Evolutionary conservation across 768 basidiomycete genomes (phyloP).

Genomic region (Russula lepida): DNA sequence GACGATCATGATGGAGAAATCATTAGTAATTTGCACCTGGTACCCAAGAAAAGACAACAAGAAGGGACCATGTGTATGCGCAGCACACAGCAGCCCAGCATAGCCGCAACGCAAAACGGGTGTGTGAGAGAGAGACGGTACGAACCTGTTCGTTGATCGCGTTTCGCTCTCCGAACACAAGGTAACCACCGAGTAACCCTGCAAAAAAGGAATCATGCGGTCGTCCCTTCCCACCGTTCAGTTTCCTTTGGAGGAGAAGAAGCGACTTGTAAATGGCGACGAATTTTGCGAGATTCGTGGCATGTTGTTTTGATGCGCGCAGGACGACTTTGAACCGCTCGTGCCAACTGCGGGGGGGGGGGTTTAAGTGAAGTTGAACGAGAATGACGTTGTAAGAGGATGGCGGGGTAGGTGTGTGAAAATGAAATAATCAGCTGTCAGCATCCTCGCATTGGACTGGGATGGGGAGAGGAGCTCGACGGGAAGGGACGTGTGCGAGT

Average conservation of each 20-base stretch:
- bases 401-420: not conserved
- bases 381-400: too few species aligned
- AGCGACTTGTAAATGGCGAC: constrained; percentile 88
- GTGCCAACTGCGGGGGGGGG: constrained; percentile 54
- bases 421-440: constrained; percentile 11
- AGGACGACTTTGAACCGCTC: constrained; percentile 61
- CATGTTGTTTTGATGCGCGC: constrained; percentile 83
- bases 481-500: too few species aligned
- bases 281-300: constrained; percentile 87
- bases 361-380: too few species aligned
- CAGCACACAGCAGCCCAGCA: not conserved
- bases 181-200: constrained; percentile 84
- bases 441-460: too few species aligned
- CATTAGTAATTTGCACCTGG: not conserved
- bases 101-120: too few species aligned
- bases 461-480: too few species aligned
- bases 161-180: constrained; percentile 78
- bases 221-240: constrained; percentile 76
- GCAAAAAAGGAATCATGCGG: constrained; percentile 84
- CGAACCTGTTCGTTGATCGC: constrained; percentile 88
- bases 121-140: constrained; percentile 1
- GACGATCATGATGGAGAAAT: not conserved
- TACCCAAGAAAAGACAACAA: too few species aligned
- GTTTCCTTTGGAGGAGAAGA: constrained; percentile 72
- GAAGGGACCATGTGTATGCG: not conserved